Conservation (phyloP, 2,329 filamentous ascomycete species). For the Aspergillus sp. region DNA sequence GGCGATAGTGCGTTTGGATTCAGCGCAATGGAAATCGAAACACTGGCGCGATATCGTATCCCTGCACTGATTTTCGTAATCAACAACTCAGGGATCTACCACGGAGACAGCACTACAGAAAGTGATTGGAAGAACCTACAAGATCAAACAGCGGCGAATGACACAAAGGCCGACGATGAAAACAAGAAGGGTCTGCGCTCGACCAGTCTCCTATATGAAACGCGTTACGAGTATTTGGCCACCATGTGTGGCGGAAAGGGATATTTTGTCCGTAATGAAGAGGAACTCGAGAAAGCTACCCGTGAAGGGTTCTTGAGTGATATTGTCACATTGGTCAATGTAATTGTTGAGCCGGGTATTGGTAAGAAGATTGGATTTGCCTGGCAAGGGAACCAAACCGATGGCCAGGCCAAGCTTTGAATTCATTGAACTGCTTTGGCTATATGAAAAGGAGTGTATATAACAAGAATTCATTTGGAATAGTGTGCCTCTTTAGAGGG, state of each 20-base stretch:
- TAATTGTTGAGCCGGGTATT: constrained; percentile 50
- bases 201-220: constrained; percentile 51
- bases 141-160: constrained; percentile 31
- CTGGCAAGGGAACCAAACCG: constrained; percentile 26
- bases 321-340: constrained; percentile 50
- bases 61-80: constrained; percentile 53
- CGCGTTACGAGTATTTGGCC: constrained; percentile 52
- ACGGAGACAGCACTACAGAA: constrained; percentile 37
- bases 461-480: neutral
- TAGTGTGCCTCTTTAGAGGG: neutral
- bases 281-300: constrained; percentile 49
- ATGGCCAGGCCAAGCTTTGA: constrained; percentile 20
- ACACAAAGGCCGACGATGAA: constrained; percentile 12
- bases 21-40: constrained; percentile 53
- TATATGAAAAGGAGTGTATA: neutral
- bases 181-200: constrained; percentile 38
- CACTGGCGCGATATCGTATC: constrained; percentile 52
- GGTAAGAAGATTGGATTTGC: constrained; percentile 37
- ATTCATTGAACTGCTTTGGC: no score
- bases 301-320: constrained; percentile 44
- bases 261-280: constrained; percentile 47
- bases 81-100: constrained; percentile 52
- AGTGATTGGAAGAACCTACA: constrained; percentile 44
- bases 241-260: constrained; percentile 53
- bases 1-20: constrained; percentile 55